These are phyloP conservation scores for Lasiosphaeria ovina DNA, from an alignment of 495 filamentous ascomycete genomes.

Conservation along the genomic window DNA sequence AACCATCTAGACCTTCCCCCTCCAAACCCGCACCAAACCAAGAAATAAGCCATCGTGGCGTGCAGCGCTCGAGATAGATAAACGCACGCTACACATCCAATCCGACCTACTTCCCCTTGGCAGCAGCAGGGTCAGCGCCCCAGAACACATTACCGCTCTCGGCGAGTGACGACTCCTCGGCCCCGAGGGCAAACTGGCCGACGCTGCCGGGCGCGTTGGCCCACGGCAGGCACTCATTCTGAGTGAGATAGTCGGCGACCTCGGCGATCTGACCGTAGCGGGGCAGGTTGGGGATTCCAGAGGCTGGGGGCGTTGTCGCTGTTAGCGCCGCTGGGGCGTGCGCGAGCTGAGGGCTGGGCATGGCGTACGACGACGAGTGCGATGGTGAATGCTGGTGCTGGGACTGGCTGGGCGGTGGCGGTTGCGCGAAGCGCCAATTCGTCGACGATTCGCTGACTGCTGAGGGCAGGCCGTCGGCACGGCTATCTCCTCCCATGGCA, in stretches of 20 bases:
- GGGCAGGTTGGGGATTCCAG: slow-evolving; percentile 15
- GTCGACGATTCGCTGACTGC: neutral
- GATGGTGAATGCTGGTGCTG: slow-evolving; percentile 16
- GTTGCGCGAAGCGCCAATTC: slow-evolving; percentile 4
- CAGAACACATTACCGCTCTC: slow-evolving; percentile 29
- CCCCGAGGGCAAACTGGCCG: slow-evolving; percentile 42
- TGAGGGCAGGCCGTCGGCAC: neutral
- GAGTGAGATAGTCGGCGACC: slow-evolving; percentile 28
- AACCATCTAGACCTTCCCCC: too few relatives aligned
- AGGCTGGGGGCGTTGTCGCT: slow-evolving; percentile 1
- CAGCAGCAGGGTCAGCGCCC: slow-evolving; percentile 20
- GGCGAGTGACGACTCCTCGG: slow-evolving; percentile 17
- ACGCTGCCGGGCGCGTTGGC: slow-evolving; percentile 36
- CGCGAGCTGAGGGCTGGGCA: slow-evolving; percentile 18
- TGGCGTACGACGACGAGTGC: slow-evolving; percentile 17
- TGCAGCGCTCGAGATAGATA: too few relatives aligned
- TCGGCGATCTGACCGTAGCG: slow-evolving; percentile 22
- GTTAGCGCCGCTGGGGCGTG: slow-evolving; percentile 2
- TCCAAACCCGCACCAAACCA: too few relatives aligned
- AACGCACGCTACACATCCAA: neutral
- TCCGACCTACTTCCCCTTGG: slow-evolving; percentile 1
- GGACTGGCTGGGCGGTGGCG: neutral
- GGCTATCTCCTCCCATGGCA: neutral
- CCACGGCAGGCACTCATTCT: slow-evolving; percentile 35
- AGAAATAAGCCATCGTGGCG: too few relatives aligned